Evolutionary conservation across 2,329 filamentous ascomycete species (phyloP).

Genomic region (Colletotrichum acutatum): DNA sequence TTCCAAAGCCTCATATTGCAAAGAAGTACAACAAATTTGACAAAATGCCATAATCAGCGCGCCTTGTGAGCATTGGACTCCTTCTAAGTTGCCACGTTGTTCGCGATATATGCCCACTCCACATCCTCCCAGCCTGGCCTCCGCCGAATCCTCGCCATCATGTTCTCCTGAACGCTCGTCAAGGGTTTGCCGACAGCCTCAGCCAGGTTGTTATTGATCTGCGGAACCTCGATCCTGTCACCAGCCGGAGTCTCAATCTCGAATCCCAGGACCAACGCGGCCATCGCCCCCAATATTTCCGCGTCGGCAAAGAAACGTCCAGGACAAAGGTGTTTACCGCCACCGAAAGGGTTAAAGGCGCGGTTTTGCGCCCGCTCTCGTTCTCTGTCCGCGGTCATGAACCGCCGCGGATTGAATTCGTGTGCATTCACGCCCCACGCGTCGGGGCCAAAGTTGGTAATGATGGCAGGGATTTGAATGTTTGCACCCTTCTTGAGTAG

Average conservation of each 20-base stretch:
- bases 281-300: conserved; percentile 42
- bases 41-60: too few species aligned
- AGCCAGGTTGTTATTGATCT: conserved; percentile 17
- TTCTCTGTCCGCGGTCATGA: conserved; percentile 36
- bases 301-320: conserved; percentile 46
- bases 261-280: conserved; percentile 38
- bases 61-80: neutral
- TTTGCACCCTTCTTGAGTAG: conserved; percentile 23
- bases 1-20: too few species aligned
- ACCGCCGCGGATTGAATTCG: conserved; percentile 41
- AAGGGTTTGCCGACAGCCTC: conserved; percentile 20
- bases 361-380: conserved; percentile 38
- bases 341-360: conserved; percentile 46
- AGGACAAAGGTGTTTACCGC: conserved; percentile 47
- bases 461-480: conserved; percentile 40
- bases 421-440: conserved; percentile 42
- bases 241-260: conserved; percentile 37
- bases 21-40: too few species aligned
- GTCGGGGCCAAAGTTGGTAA: conserved; percentile 38
- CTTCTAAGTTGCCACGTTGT: neutral
- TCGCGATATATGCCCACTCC: conserved; percentile 12
- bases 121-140: conserved; percentile 21
- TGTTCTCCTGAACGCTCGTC: conserved; percentile 12
- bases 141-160: conserved; percentile 5
- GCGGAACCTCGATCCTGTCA: conserved; percentile 8